Conservation (phyloP, 1,284 basidiomycete species). For the Rhodotorula sp. region DNA sequence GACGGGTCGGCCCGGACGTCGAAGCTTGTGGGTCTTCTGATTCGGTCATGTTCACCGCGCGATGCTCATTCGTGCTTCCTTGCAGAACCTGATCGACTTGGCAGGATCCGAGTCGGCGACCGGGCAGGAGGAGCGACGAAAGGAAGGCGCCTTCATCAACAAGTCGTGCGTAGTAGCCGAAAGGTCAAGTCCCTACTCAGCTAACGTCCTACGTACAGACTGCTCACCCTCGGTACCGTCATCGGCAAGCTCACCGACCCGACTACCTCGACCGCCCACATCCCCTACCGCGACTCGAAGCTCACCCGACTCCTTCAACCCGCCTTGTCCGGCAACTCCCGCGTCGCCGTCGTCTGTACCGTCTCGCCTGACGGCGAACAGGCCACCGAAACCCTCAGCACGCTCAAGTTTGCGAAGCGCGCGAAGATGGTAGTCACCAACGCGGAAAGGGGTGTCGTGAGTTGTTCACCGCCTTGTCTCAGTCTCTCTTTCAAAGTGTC, state of each 20-base stretch:
- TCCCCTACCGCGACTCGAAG: conserved; percentile 60
- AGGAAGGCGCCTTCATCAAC: conserved; percentile 61
- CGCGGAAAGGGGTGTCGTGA: conserved; percentile 56
- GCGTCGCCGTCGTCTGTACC: conserved; percentile 60
- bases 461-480: conserved; percentile 23
- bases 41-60: neutral
- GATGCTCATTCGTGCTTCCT: neutral
- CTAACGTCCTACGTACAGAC: conserved; percentile 44
- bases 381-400: conserved; percentile 57
- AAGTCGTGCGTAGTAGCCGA: conserved; percentile 52
- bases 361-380: conserved; percentile 54
- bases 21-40: conserved; percentile 21
- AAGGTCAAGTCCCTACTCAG: no score
- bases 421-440: conserved; percentile 59
- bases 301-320: conserved; percentile 56
- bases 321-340: conserved; percentile 58
- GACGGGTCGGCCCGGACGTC: conserved; percentile 25
- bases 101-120: conserved; percentile 60
- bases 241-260: conserved; percentile 58
- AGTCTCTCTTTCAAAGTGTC: neutral
- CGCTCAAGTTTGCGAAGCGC: conserved; percentile 59
- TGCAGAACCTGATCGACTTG: conserved; percentile 58
- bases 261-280: conserved; percentile 46
- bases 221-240: conserved; percentile 52
- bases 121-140: conserved; percentile 55